These are phyloP conservation scores for Hirsutella minnesotensis DNA, from an alignment of 2,329 filamentous ascomycete genomes.

Conservation along the genomic window DNA sequence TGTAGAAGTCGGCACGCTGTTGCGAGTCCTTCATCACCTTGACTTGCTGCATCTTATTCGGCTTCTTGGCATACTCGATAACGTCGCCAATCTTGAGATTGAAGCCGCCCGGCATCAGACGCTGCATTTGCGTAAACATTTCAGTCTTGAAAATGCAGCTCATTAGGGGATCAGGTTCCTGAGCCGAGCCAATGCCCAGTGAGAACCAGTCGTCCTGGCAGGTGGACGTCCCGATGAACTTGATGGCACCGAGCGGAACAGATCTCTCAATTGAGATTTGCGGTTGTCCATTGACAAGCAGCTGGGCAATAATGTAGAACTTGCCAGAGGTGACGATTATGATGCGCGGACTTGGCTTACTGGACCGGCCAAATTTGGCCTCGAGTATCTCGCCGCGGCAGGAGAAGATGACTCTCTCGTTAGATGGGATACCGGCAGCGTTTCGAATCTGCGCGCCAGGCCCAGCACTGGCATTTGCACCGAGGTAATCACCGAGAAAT, in stretches of 20 bases:
- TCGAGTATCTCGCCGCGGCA: conserved; percentile 83
- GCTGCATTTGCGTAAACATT: conserved; percentile 84
- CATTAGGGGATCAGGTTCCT: conserved; percentile 86
- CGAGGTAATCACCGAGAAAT: conserved; percentile 91
- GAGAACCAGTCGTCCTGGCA: conserved; percentile 96
- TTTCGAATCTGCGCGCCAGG: conserved; percentile 71
- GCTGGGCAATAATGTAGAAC: conserved; percentile 81
- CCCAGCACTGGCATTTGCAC: conserved; percentile 68
- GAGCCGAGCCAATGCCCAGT: conserved; percentile 74
- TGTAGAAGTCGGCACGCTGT: conserved; percentile 72
- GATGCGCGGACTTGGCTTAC: conserved; percentile 79
- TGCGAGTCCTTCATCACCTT: conserved; percentile 85
- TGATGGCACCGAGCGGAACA: conserved; percentile 77
- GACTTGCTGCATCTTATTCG: conserved; percentile 77
- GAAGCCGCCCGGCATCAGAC: conserved; percentile 66
- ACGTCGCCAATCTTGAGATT: conserved; percentile 71
- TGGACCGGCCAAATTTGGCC: conserved; percentile 91
- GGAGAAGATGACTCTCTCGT: conserved; percentile 75
- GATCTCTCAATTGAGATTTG: conserved; percentile 73
- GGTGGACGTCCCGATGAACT: conserved; percentile 70
- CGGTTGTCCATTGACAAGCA: conserved; percentile 68
- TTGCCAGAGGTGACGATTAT: conserved; percentile 76
- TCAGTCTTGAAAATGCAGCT: conserved; percentile 96
- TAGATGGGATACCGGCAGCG: conserved; percentile 56
- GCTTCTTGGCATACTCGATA: conserved; percentile 97